Conservation (phyloP, 495 filamentous ascomycete species). For the Neurospora discreta region DNA sequence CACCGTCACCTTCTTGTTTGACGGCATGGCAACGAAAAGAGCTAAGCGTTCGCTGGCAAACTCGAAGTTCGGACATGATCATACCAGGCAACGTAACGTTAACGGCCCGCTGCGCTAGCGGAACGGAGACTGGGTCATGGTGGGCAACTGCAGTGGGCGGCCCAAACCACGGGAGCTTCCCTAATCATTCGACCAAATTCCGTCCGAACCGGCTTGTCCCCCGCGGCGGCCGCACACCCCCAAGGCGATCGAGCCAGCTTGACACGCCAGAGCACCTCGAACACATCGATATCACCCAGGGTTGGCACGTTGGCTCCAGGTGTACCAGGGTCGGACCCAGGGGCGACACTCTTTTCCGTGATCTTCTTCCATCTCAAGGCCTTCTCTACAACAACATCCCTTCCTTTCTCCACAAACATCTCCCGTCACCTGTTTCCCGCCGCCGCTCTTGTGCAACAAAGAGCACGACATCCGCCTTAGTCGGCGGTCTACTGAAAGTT, state of each 20-base stretch:
- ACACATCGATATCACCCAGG: not conserved
- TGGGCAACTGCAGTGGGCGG: not conserved
- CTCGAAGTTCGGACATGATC: not conserved
- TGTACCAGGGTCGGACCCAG: not conserved
- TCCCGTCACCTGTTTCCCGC: not conserved
- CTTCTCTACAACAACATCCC: not conserved
- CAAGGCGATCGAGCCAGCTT: not conserved
- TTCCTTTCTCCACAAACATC: not conserved
- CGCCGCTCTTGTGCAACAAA: not conserved
- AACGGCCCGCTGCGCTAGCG: not conserved
- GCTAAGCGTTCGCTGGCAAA: not conserved
- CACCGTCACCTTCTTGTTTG: not conserved
- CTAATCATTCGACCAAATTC: not conserved
- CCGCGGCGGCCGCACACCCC: not conserved
- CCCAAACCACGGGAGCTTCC: not conserved
- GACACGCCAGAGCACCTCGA: not conserved
- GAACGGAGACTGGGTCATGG: not conserved
- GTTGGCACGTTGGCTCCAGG: not conserved
- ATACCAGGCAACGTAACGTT: not conserved
- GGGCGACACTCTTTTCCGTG: not conserved
- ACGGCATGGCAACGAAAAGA: not conserved
- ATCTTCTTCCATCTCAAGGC: not conserved
- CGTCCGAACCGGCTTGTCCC: not conserved
- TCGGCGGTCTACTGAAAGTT: not conserved
- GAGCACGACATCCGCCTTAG: not conserved